phyloP scores from a whole-genome alignment of 129 eudicot species.

The Logfia minima region DNA sequence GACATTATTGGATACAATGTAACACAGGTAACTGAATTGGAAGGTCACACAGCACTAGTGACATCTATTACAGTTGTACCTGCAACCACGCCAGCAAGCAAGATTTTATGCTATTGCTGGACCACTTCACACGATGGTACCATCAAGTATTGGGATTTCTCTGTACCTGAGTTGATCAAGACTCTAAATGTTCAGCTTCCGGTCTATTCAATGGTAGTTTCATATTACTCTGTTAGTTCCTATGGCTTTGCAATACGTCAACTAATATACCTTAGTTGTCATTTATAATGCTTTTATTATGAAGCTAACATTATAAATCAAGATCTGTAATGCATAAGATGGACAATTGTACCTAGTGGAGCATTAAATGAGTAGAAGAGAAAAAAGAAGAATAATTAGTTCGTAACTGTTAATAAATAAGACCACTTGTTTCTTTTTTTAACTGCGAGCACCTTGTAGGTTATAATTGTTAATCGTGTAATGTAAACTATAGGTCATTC shows the following conservation, averaged over 20 bases:
- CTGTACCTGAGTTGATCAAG: constrained; percentile 61
- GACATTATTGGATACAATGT: background rate
- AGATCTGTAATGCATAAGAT: background rate
- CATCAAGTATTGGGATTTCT: constrained; percentile 88
- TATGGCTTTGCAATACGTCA: background rate
- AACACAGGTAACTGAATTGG: constrained; percentile 65
- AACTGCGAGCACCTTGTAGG: background rate
- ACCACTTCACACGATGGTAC: constrained; percentile 88
- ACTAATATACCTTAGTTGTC: background rate
- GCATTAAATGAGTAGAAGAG: background rate
- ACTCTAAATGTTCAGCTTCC: constrained; percentile 56
- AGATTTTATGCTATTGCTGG: constrained; percentile 73
- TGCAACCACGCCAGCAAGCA: constrained; percentile 47
- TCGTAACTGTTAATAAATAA: background rate
- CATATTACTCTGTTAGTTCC: constrained; percentile 1
- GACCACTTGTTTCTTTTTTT: constrained; percentile 1
- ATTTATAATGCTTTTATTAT: no score
- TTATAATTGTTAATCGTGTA: background rate
- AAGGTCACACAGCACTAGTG: constrained; percentile 75
- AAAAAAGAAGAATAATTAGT: background rate
- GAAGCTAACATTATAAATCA: background rate
- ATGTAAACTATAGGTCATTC: constrained; percentile 53
- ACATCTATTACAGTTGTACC: constrained; percentile 88
- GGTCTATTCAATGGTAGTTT: constrained; percentile 69
- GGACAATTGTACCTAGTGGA: background rate